A percentile compares a stretch with the other conserved stretches of the same genome.
These are phyloP conservation scores for Ceratocystis variospora DNA, from an alignment of 2,329 filamentous ascomycete genomes.

Conservation along the genomic window DNA sequence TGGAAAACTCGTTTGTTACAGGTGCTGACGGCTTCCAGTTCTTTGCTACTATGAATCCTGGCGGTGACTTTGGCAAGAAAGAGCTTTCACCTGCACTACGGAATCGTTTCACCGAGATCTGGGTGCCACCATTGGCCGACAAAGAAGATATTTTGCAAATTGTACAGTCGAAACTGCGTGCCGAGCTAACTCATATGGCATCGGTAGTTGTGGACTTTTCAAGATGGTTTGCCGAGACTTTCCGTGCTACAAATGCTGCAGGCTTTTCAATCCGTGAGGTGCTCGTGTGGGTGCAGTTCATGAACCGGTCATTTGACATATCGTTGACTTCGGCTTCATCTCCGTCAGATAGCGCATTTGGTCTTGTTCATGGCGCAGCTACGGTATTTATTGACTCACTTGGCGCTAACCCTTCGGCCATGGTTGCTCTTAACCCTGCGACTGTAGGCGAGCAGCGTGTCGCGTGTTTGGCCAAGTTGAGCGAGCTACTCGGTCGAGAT, in stretches of 20 bases:
- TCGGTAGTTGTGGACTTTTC: conserved; percentile 70
- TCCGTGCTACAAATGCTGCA: conserved; percentile 34
- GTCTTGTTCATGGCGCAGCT: conserved; percentile 68
- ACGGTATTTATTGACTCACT: conserved; percentile 94
- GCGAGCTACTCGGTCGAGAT: conserved; percentile 49
- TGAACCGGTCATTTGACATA: conserved; percentile 46
- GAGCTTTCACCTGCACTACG: conserved; percentile 88
- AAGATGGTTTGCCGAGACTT: conserved; percentile 78
- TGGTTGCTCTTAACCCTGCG: conserved; percentile 58
- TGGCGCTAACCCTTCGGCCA: conserved; percentile 82
- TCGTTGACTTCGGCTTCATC: conserved; percentile 22
- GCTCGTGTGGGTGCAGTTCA: conserved; percentile 83
- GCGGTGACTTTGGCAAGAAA: conserved; percentile 95
- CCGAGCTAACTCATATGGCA: conserved; percentile 43
- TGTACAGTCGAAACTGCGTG: conserved; percentile 57
- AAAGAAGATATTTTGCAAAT: conserved; percentile 80
- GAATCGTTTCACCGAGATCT: conserved; percentile 97
- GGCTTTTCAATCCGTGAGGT: conserved; percentile 79
- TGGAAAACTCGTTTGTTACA: conserved; percentile 64
- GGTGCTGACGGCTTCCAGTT: conserved; percentile 79
- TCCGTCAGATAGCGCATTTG: conserved; percentile 31
- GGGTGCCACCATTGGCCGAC: conserved; percentile 81
- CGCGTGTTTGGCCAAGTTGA: conserved; percentile 59
- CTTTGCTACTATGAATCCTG: conserved; percentile 97
- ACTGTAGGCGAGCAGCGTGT: conserved; percentile 58